Base-by-base conservation (phyloP, 2,329 filamentous ascomycete species). In the Hymenoscyphus repandus region DNA sequence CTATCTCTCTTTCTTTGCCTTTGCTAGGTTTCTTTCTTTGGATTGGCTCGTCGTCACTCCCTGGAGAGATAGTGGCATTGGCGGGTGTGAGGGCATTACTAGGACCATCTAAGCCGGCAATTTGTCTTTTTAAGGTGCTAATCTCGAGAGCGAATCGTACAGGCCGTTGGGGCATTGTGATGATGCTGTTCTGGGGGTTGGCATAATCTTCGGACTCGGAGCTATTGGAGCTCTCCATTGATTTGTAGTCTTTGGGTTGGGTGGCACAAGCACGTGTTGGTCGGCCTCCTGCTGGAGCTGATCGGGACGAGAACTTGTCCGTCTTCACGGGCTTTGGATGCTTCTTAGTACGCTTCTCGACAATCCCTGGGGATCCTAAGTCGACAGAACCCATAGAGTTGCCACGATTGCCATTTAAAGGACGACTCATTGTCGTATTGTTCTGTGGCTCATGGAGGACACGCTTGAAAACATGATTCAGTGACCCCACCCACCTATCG, bases 401-500 rank as follows among this genome's bases (percentile, higher is more conserved):
- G 15, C 38, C 10, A 20, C 5, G 17, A 13, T 18, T 45, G 12
- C 12, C 3, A 5, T 22, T 34, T 34, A 20, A 15, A 11, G 7
- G 27, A 4, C 17, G 40, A 3, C 22, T 18, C 2, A 54, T 13
- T 30, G 45, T 37, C 5, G 39, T 13, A 30, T 54, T 39, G 30
- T 30, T 30, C 41, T 47, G 50, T 3, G 64, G 65, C 32, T 74
- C 65, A 17, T 68, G 56, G 13, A 66, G 68, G 2, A 67, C 69
- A 13, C 80, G 74, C 44, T 83, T 74, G 61, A 89, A 91, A 2
- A 90, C 77, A 11, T 73, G 75, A 49, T 82, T 78, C 46, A 96
- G 72, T 55, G 76, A 83, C n/a, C 78, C 74, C 45, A 83, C 83
- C 88, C 90, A 95, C 57, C 81, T 79, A 58, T 86, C 82, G 36